Evolutionary conservation across 1,284 basidiomycete genomes (phyloP), one percentile per base, ranked within the genome.

Genomic region (Exobasidium cylindrosporum): DNA sequence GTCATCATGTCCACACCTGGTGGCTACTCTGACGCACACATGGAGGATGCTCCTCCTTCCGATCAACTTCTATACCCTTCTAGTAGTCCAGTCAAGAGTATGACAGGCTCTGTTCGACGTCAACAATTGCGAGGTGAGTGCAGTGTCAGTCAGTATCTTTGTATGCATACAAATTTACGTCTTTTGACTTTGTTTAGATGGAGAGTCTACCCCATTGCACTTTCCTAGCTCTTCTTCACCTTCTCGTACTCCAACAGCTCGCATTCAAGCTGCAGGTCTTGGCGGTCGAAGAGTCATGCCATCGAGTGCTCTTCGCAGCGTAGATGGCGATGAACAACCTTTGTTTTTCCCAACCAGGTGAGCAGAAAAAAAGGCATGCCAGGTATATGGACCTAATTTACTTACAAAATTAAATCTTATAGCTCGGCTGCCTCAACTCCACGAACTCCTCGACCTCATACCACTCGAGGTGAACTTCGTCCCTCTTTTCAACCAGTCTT

Each of bases 211-310:
- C 17, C 74, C 77, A 6, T 60, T 79, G 14, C 70, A 70, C 46
- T 78, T 79, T 47, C 74, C 73, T 3, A 70, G 72, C 26, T 77
- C 74, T 17, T 77, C 77, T 14, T 68, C 73, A 7, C 69, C 74
- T 64, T 14, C 32, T 62, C 59, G 56, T 66, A 58, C 60, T 57
- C 40, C 59, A 50, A 26, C 28, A 31, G 47, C 30, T 40, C 30
- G 23, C 31, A 43, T 4, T 54, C 62, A 62, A 40, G 64, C 64
- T 59, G 66, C 64, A 46, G n/a, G n/a, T n/a, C n/a, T n/a, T 40
- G 35, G 10, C 35, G 17, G 10, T 10, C 68, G 64, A 28, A 54
- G 50, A 24, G 64, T 58, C 2, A 61, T 65, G 55, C 66, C 69
- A 17, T 67, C 69, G 17, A 66, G 70, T 60, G 73, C 69, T 53